A percentile compares a stretch with the other conserved stretches of the same genome.
phyloP scores from a whole-genome alignment of 768 basidiomycete species.

The Kwoniella bestiolae region DNA sequence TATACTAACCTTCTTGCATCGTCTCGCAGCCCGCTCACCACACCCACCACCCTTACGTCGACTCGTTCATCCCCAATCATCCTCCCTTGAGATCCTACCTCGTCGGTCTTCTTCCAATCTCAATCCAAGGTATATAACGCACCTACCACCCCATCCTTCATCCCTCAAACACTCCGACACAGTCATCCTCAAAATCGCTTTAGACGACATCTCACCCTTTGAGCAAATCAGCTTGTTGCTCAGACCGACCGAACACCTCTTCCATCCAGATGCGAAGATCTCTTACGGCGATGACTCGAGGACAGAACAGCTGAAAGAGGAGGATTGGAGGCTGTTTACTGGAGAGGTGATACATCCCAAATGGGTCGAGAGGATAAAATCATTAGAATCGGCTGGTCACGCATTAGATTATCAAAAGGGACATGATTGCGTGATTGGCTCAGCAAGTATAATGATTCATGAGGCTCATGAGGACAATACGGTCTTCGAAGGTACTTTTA shows the following conservation, averaged over 20 bases:
- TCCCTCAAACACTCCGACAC: conserved; percentile 70
- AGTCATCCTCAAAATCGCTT: conserved; percentile 68
- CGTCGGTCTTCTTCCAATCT: conserved; percentile 52
- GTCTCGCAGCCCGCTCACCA: conserved; percentile 40
- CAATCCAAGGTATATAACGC: conserved; percentile 58
- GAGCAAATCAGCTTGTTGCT: conserved; percentile 71
- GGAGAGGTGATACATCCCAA: conserved; percentile 74
- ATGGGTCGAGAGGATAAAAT: conserved; percentile 57
- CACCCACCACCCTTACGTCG: conserved; percentile 46
- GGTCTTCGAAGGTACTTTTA: conserved; percentile 76
- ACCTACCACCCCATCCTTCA: conserved; percentile 57
- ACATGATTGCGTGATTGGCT: conserved; percentile 63
- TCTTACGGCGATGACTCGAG: conserved; percentile 56
- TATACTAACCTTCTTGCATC: background rate
- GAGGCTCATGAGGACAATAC: conserved; percentile 62
- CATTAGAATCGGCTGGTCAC: conserved; percentile 35
- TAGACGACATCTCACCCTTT: conserved; percentile 65
- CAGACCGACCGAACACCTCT: conserved; percentile 74
- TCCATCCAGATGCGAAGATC: conserved; percentile 77
- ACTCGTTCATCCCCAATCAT: conserved; percentile 61
- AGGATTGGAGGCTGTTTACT: conserved; percentile 63
- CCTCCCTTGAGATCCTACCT: conserved; percentile 67
- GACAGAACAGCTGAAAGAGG: conserved; percentile 15
- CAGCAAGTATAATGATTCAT: conserved; percentile 78
- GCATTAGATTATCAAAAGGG: conserved; percentile 29